phyloP scores from a whole-genome alignment of 805 yeast species.

The Clavispora asparagi region DNA sequence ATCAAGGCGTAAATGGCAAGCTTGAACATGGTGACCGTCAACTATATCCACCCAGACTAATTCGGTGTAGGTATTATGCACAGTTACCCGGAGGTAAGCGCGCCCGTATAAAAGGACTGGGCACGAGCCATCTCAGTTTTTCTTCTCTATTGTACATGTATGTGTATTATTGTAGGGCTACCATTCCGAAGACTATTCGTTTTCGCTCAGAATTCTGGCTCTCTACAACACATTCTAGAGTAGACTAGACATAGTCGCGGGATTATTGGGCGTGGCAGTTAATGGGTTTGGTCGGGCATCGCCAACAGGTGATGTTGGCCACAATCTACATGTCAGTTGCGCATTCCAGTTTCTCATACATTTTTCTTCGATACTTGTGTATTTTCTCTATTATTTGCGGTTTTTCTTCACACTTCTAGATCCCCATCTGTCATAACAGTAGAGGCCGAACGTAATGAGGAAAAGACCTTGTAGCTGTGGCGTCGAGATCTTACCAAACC shows the following conservation, averaged over 20 bases:
- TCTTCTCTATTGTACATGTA: slow-evolving; percentile 39
- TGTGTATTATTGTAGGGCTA: slow-evolving; percentile 49
- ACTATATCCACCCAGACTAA: neutral
- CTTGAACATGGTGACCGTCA: slow-evolving; percentile 1
- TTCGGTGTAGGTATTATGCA: neutral
- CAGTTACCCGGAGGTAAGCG: slow-evolving; percentile 21
- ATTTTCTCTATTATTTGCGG: neutral
- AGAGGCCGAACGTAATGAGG: slow-evolving; percentile 52
- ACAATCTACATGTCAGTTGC: slow-evolving; percentile 17
- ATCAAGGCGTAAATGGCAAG: neutral
- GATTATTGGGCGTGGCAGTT: slow-evolving; percentile 34
- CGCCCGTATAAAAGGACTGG: slow-evolving; percentile 8
- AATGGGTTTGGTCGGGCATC: slow-evolving; percentile 5
- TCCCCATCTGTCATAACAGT: slow-evolving; percentile 64
- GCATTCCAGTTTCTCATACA: slow-evolving; percentile 44
- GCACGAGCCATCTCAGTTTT: slow-evolving; percentile 4
- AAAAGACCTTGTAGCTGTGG: slow-evolving; percentile 46
- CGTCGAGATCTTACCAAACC: slow-evolving; percentile 34
- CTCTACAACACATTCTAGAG: slow-evolving; percentile 49
- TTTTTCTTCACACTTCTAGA: slow-evolving; percentile 19
- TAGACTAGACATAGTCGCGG: slow-evolving; percentile 40
- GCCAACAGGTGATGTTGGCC: slow-evolving; percentile 4
- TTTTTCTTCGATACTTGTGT: neutral
- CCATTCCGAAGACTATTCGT: slow-evolving; percentile 19
- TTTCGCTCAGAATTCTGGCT: slow-evolving; percentile 35